Evolutionary conservation across 1,284 basidiomycete genomes (phyloP).

Genomic region (Cutaneotrichosporon curvatum): DNA sequence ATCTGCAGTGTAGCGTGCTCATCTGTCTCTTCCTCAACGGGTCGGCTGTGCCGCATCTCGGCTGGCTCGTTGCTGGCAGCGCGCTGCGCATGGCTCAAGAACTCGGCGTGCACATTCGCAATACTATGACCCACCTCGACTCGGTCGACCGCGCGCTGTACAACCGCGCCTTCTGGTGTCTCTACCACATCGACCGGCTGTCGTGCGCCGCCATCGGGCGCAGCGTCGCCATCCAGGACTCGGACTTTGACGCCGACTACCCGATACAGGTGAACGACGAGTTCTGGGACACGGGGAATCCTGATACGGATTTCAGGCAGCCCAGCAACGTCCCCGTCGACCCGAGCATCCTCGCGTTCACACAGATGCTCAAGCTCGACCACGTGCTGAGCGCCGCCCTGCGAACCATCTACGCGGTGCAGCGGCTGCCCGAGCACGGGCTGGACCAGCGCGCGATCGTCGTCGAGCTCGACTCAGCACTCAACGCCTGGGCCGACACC

Average conservation of each 20-base stretch:
- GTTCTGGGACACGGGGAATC: constrained; percentile 57
- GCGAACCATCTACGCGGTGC: constrained; percentile 66
- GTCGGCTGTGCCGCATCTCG: constrained; percentile 60
- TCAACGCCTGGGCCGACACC: constrained; percentile 67
- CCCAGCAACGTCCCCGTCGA: constrained; percentile 49
- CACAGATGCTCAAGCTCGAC: constrained; percentile 60
- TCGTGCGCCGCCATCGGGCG: constrained; percentile 66
- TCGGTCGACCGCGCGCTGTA: constrained; percentile 58
- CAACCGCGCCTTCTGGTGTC: constrained; percentile 72
- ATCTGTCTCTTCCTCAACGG: constrained; percentile 50
- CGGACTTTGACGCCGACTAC: constrained; percentile 72
- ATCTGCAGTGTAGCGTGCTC: constrained; percentile 59
- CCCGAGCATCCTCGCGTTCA: constrained; percentile 56
- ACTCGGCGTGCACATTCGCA: constrained; percentile 42
- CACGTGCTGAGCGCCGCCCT: constrained; percentile 64
- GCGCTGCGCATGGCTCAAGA: constrained; percentile 58
- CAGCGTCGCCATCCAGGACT: constrained; percentile 73
- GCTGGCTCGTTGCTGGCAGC: constrained; percentile 64
- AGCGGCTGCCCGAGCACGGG: constrained; percentile 53
- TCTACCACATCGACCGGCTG: constrained; percentile 49
- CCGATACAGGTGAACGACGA: constrained; percentile 80
- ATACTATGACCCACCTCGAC: constrained; percentile 30
- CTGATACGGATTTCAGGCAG: constrained; percentile 53
- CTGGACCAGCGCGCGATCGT: constrained; percentile 64
- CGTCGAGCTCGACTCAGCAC: constrained; percentile 60